These are phyloP conservation scores for Schizosaccharomyces cryophilus DNA, from an alignment of 805 yeast species.

Conservation along the genomic window DNA sequence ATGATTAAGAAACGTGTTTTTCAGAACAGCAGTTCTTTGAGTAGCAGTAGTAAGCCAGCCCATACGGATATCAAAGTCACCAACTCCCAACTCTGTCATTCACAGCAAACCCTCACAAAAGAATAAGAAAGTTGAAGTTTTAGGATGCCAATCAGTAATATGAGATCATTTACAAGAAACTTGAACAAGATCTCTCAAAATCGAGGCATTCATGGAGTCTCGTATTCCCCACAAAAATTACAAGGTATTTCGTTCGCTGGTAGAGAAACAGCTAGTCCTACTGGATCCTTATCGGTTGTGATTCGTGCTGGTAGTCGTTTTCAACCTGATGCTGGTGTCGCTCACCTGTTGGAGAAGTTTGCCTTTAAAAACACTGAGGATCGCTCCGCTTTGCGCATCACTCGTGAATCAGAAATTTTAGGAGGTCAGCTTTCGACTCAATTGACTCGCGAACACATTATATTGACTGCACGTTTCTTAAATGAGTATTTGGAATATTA, in stretches of 20 bases:
- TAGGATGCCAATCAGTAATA: not conserved
- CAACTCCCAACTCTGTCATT: not conserved
- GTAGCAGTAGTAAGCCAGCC: not conserved
- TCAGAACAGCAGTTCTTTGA: not conserved
- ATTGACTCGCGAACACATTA: slow-evolving; percentile 65
- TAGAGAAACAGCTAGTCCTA: slow-evolving; percentile 19
- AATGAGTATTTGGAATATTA: slow-evolving; percentile 76
- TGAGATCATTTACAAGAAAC: slow-evolving; percentile 2
- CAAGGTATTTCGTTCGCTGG: not conserved
- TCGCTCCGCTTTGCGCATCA: slow-evolving; percentile 74
- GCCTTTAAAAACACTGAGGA: slow-evolving; percentile 52
- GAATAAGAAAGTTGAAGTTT: no score
- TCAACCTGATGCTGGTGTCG: slow-evolving; percentile 43
- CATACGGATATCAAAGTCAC: not conserved
- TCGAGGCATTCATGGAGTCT: not conserved
- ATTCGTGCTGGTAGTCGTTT: slow-evolving; percentile 72
- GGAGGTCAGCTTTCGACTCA: slow-evolving; percentile 56
- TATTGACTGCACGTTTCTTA: slow-evolving; percentile 59
- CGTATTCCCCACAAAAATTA: not conserved
- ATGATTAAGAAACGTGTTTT: not conserved
- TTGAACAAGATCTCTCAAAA: not conserved
- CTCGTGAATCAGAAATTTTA: slow-evolving; percentile 80
- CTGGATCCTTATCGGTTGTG: slow-evolving; percentile 55
- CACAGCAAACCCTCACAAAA: no score
- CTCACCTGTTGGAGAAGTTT: slow-evolving; percentile 66